phyloP scores from a whole-genome alignment of 1,139 yeast genomes.

The Lodderomyces metapsilosis region DNA sequence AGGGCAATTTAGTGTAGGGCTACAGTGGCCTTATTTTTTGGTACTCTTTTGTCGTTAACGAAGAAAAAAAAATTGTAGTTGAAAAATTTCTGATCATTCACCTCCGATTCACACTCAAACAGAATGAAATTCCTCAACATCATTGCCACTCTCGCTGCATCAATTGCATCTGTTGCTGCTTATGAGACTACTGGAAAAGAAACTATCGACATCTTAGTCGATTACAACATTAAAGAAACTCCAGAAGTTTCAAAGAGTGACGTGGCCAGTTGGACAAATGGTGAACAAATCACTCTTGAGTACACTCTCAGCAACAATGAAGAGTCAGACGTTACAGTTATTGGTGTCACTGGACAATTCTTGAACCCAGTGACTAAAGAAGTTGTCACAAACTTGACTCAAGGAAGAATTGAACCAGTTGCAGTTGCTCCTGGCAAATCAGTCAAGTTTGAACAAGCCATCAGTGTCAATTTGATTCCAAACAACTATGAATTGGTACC shows the following conservation, averaged over 20 bases:
- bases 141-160: conserved; percentile 18
- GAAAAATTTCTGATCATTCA: no score
- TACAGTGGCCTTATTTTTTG: no score
- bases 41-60: no score
- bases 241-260: conserved; percentile 36
- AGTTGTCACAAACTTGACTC: conserved; percentile 59
- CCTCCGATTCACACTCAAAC: no score
- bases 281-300: conserved; percentile 53
- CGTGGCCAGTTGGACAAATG: conserved; percentile 47
- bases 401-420: conserved; percentile 64
- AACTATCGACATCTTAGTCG: conserved; percentile 38
- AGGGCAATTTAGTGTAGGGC: no score
- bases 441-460: conserved; percentile 49
- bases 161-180: conserved; percentile 18
- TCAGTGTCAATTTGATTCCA: conserved; percentile 57
- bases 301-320: conserved; percentile 62
- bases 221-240: conserved; percentile 41
- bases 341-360: conserved; percentile 76
- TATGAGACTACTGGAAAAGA: conserved; percentile 18
- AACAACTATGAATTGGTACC: conserved; percentile 63
- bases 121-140: conserved; percentile 21
- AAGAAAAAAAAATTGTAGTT: no score
- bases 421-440: conserved; percentile 49
- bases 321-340: conserved; percentile 47
- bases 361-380: conserved; percentile 54